Percentiles rank a stretch among this genome's conserved stretches.
phyloP scores from a whole-genome alignment of 345 rosid genomes.

The Sonneratia alba region DNA sequence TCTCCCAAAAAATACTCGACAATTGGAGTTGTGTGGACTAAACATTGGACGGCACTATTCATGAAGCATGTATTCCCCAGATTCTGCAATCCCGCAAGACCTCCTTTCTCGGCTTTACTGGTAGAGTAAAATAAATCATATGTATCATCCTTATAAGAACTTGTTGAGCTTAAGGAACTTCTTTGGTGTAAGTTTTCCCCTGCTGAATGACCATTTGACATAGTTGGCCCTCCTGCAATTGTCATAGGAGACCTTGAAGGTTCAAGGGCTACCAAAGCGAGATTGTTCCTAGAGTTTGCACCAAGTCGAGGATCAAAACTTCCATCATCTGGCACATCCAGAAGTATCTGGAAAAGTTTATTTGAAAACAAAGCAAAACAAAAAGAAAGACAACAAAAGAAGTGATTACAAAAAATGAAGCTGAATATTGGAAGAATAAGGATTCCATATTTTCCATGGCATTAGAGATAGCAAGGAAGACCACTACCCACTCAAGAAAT shows the following conservation, averaged over 20 bases:
- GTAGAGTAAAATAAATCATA: slow-evolving; percentile 27
- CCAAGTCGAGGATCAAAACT: slow-evolving; percentile 30
- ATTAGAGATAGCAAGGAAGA: not conserved
- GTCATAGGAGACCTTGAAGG: slow-evolving; percentile 49
- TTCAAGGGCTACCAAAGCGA: slow-evolving; percentile 65
- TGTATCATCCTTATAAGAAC: slow-evolving; percentile 28
- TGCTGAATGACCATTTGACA: slow-evolving; percentile 60
- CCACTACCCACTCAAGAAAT: not conserved
- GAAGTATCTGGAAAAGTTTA: slow-evolving; percentile 43
- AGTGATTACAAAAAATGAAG: not conserved
- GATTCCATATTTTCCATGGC: not conserved
- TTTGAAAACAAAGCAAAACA: slow-evolving; percentile 1
- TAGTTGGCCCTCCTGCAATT: slow-evolving; percentile 73
- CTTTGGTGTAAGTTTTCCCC: slow-evolving; percentile 31
- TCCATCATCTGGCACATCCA: slow-evolving; percentile 51
- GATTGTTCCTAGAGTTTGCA: slow-evolving; percentile 58
- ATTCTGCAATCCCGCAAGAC: slow-evolving; percentile 86
- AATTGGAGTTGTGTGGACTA: slow-evolving; percentile 75
- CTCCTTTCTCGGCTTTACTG: slow-evolving; percentile 52
- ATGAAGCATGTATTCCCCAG: slow-evolving; percentile 96
- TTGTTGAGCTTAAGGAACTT: slow-evolving; percentile 30
- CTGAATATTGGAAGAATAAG: not conserved
- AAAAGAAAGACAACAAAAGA: not conserved
- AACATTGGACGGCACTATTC: slow-evolving; percentile 91
- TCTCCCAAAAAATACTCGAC: slow-evolving; percentile 80